Evolutionary conservation across 148 eudicot genomes (phyloP), one percentile per base, ranked within the genome.

Genomic region (Rhododendron kiyosumense): DNA sequence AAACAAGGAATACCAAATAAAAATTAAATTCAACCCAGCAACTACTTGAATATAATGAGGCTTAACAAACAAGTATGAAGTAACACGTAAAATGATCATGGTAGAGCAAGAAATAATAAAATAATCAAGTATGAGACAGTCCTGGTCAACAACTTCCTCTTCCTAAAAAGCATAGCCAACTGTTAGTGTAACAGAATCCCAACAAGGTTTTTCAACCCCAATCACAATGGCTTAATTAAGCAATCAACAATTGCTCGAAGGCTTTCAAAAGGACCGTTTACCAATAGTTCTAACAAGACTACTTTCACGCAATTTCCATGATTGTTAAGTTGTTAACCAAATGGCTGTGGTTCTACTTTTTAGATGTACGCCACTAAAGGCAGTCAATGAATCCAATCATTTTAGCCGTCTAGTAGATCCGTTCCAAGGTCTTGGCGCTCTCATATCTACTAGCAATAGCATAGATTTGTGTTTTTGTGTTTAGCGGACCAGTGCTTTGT

Each of bases 1-100:
- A 17, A 61, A 59, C 59, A 45, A 65, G 83, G 43, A 36, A 18
- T 76, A 3, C 4, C 45, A 41, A 78, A 38, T n/a, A 57, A 61
- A 41, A 85, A 41, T 36, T 28, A 78, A 85, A 85, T 54, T 22
- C 18, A 54, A 26, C 59, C 57, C 78, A 67, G 78, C 57, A 52
- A 41, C 51, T 84, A 71, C 38, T 14, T 8, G 30, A 32, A 18
- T 71, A 34, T 26, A 75, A 38, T 36, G 79, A 75, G 79, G 45
- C 14, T 75, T 17, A 71, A 71, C 36, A 71, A 71, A 32, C 41
- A 77, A 32, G 79, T 83, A 26, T 0, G 51, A 84, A 32, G 32
- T 28, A 28, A 54, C 0, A 83, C 54, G 20, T 43, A 45, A 10
- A 71, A 83, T 15, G 63, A n/a, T 46, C 15, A 20, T 10, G 57